Conservation (phyloP, 2,329 filamentous ascomycete species). For the Leptographium galeiforme region DNA sequence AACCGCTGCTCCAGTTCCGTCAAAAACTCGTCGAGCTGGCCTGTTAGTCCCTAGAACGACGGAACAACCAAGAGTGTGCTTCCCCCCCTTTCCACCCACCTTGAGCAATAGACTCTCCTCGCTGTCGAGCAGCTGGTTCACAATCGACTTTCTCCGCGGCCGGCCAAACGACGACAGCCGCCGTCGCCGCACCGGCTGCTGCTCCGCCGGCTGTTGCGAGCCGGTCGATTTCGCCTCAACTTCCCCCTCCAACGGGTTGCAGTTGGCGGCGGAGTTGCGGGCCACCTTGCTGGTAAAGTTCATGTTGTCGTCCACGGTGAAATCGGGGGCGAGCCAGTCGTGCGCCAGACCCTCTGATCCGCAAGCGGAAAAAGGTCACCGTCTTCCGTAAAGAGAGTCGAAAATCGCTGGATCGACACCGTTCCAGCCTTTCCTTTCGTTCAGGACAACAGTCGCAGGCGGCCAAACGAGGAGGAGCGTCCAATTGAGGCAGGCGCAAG, state of each 20-base stretch:
- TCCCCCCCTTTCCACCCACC: slow-evolving; percentile 17
- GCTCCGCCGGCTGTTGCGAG: slow-evolving; percentile 22
- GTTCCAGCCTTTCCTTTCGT: too few relatives aligned
- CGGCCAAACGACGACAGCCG: slow-evolving; percentile 46
- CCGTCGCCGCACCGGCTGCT: slow-evolving; percentile 23
- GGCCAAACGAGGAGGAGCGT: too few relatives aligned
- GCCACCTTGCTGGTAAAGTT: slow-evolving; percentile 7
- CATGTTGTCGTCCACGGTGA: background rate
- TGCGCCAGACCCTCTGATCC: background rate
- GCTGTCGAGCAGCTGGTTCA: slow-evolving; percentile 46
- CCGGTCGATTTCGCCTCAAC: slow-evolving; percentile 27
- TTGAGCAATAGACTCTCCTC: slow-evolving; percentile 49
- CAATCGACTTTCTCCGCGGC: slow-evolving; percentile 41
- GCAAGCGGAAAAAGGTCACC: background rate
- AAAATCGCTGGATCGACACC: too few relatives aligned
- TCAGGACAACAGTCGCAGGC: too few relatives aligned
- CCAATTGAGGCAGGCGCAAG: too few relatives aligned
- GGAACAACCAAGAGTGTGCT: too few relatives aligned
- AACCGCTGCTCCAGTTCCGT: slow-evolving; percentile 75
- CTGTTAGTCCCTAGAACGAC: background rate
- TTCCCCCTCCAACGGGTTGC: slow-evolving; percentile 16
- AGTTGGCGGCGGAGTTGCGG: slow-evolving; percentile 8
- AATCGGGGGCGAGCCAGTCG: background rate
- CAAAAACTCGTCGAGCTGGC: slow-evolving; percentile 69
- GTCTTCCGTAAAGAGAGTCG: background rate